Evolutionary conservation across 2,329 filamentous ascomycete species (phyloP), one percentile per base, ranked within the genome.

Genomic region (Talaromyces sp.): DNA sequence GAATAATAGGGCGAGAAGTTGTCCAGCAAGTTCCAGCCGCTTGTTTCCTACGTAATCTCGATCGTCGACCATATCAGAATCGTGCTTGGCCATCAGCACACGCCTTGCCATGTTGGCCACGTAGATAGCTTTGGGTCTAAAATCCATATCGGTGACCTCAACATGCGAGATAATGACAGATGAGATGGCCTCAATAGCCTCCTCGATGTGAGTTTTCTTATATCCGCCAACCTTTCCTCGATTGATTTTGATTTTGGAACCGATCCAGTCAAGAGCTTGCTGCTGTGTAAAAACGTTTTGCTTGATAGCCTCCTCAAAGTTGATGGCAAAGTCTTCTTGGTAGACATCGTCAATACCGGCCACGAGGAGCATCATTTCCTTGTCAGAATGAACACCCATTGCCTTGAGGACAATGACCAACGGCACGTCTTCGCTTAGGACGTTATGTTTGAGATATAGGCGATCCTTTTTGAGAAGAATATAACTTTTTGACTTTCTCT

Each of bases 41-140:
- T 99, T 99, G 81, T 99, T 99, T 69, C 95, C 95, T 35, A 99
- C 93, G 73, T 98, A 99, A 79, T 99, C 96, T 74, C 95, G 87
- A 76, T 99, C 95, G 71, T 99, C 95, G 1, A 99, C 92, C 62
- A 98, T 82, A 64, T 90, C 92, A 1, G 91, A 87, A 73, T 99
- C 92, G 66, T 95, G 90, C 73, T 93, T 90, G 1, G 93, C 93
- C 91, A 98, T 97, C 58, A 99, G 80, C 3, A 98, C 93, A 76
- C 93, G 87, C n/a, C 95, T 90, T 33, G 93, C 92, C 95, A 99
- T 99, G 82, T 97, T 92, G 57, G 94, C 94, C 63, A 99, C 88
- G 73, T 98, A 99, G 9, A 98, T 86, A 24, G 94, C 93, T 76
- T 99, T 99, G n/a, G 94, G 93, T 64, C 95, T 89, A 77, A 98